These are phyloP conservation scores for Apophysomyces trapeziformis DNA, from an alignment of 371 early-diverging fungal species.

Conservation along the genomic window DNA sequence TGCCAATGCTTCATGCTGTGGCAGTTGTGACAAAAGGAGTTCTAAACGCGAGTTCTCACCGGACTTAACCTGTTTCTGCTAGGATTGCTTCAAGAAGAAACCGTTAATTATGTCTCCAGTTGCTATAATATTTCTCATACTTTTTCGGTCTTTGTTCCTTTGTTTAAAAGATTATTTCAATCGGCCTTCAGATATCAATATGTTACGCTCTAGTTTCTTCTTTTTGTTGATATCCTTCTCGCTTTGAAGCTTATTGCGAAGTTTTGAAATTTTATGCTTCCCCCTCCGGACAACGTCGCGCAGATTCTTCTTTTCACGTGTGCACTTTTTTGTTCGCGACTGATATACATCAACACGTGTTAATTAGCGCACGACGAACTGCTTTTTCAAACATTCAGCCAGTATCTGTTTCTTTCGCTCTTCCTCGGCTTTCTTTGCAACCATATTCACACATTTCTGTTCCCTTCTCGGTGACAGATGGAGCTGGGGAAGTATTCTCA, in stretches of 20 bases:
- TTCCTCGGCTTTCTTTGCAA: neutral
- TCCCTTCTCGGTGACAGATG: neutral
- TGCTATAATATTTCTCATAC: neutral
- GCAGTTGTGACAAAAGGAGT: neutral
- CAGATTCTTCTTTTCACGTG: neutral
- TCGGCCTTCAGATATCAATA: neutral
- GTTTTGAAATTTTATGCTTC: neutral
- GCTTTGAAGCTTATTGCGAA: neutral
- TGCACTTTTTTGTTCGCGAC: neutral
- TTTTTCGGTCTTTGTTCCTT: neutral
- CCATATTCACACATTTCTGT: neutral
- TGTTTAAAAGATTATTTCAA: neutral
- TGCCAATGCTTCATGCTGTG: neutral
- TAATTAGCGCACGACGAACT: neutral
- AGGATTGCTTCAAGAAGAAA: neutral
- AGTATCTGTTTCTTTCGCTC: neutral
- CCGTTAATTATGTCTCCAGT: neutral
- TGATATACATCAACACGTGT: neutral
- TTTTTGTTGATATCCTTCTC: neutral
- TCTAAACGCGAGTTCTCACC: neutral
- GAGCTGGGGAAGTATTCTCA: neutral
- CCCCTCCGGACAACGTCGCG: slow-evolving; percentile 1
- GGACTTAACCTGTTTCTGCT: neutral
- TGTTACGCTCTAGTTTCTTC: neutral
- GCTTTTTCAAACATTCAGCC: neutral